Conservation (phyloP, 2,329 filamentous ascomycete species). For the Colletotrichum orchidophilum region DNA sequence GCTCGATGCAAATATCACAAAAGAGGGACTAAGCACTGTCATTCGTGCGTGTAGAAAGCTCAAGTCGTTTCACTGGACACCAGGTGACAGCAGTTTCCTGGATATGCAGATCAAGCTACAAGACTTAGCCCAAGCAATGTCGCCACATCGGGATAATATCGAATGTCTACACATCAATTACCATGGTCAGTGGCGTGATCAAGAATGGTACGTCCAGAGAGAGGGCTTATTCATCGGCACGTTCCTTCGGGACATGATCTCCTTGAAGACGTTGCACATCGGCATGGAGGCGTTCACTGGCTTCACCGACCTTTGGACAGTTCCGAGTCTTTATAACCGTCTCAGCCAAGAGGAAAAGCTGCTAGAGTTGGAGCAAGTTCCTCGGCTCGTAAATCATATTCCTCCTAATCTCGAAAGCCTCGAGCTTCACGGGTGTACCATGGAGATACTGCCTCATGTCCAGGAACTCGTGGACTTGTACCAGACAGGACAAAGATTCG, state of each 20-base stretch:
- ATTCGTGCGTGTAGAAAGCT: background rate
- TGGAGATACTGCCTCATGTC: background rate
- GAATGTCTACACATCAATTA: background rate
- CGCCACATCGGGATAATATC: background rate
- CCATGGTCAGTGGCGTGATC: background rate
- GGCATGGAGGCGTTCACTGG: constrained; percentile 10
- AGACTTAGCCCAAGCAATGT: background rate
- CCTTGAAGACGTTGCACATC: background rate
- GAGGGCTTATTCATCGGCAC: background rate
- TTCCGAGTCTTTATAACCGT: background rate
- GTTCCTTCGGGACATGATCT: background rate
- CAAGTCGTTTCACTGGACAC: background rate
- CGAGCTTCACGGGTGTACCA: background rate
- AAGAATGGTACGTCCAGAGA: background rate
- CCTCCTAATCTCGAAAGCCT: background rate
- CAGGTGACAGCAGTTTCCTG: background rate
- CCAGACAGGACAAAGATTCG: background rate
- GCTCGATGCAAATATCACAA: background rate
- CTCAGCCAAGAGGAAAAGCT: background rate
- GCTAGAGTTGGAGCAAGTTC: background rate
- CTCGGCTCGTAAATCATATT: background rate
- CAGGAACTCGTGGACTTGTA: background rate
- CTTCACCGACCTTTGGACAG: background rate
- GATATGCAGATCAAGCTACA: constrained; percentile 5
- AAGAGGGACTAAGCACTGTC: background rate